Percentiles rank a stretch among this genome's conserved stretches.
Conservation (phyloP, 2,329 filamentous ascomycete species). For the Aspergillaceae sp. region DNA sequence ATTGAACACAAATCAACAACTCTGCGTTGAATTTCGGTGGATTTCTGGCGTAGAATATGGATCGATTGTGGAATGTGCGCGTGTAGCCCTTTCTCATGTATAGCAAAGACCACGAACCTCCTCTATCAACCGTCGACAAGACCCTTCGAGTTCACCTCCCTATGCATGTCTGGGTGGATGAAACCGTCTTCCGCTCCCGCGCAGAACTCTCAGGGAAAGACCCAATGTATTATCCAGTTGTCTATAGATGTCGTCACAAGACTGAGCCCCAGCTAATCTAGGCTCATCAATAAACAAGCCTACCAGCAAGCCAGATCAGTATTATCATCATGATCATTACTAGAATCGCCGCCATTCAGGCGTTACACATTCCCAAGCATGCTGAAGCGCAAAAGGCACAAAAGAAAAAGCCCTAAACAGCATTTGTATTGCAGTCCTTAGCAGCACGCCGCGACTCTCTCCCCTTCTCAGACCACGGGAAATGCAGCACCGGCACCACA, state of each 20-base stretch:
- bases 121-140: constrained; percentile 6
- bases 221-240: background rate
- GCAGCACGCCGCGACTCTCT: too few relatives aligned
- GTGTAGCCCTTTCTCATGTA: constrained; percentile 4
- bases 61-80: background rate
- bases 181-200: constrained; percentile 14
- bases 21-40: constrained; percentile 8
- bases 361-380: too few relatives aligned
- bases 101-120: constrained; percentile 15
- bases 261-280: too few relatives aligned
- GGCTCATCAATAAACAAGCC: too few relatives aligned
- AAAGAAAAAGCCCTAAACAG: too few relatives aligned
- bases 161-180: constrained; percentile 17
- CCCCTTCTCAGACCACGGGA: constrained; percentile 12
- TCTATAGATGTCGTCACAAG: too few relatives aligned
- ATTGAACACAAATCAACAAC: constrained; percentile 17
- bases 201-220: constrained; percentile 11
- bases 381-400: too few relatives aligned
- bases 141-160: background rate
- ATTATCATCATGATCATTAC: too few relatives aligned
- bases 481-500: constrained; percentile 15
- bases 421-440: too few relatives aligned
- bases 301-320: too few relatives aligned
- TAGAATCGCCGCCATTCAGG: too few relatives aligned
- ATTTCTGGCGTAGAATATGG: constrained; percentile 8